Base-by-base conservation (phyloP, 768 basidiomycete genomes). In the Leccinum variicolor region DNA sequence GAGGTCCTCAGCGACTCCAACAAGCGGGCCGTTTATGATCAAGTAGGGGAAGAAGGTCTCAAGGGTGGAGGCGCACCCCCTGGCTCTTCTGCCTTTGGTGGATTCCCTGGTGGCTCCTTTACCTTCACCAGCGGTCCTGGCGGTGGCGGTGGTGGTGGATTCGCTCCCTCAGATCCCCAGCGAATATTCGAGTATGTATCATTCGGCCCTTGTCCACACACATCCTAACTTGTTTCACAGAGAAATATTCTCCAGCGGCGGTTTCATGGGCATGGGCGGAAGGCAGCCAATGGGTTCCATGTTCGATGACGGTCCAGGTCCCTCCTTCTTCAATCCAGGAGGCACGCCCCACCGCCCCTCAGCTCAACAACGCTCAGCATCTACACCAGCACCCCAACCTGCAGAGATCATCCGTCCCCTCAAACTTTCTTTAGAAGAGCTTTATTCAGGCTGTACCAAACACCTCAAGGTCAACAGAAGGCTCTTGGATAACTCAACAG, bases 21-120 rank as follows among this genome's bases (percentile, higher is more conserved):
- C 69, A 94, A 93, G 67, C 87, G 92, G 23, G 75, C 89, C 0
- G 69, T 93, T 7, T 98, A 94, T 62, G 95, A 97, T 72, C 92
- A 97, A 64, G 87, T 94, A 55, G 96, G 96, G 34, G 94, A 97
- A 70, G 96, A 97, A 56, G 95, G 96, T 2, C 81, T 98, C 63
- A 98, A 98, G 70, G 83, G 83, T 7, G 82, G 82, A 34, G 83
- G 77, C 0, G 65, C 76, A 29, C 82, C 85, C 57, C 82, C 81
- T 45, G 74, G 79, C 39, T 63, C 64, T 14, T 71, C 77, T 6
- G 76, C 78, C 15, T 78, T 78, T 61, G 66, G 69, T 49, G 73
- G 74, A 48, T 83, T 81, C 71, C 78, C 80, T 14, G 79, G 82
- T 1, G 79, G 75, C 4, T 66, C 84, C 0, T 90, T 83, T 70